phyloP scores from a whole-genome alignment of 2,329 filamentous ascomycete genomes.

The Neopestalotiopsis sp. region DNA sequence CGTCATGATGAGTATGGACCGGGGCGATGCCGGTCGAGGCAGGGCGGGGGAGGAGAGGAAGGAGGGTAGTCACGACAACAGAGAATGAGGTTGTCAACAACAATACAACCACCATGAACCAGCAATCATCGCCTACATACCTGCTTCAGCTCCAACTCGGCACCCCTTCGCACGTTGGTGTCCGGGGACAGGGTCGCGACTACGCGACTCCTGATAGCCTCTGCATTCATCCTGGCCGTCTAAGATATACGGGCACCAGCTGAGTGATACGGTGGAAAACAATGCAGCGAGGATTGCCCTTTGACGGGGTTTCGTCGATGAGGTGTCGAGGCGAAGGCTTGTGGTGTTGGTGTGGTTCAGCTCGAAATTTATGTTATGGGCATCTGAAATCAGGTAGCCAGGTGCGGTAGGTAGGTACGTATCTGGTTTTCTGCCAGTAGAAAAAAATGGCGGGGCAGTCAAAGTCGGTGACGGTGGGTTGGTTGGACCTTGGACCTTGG shows the following conservation, averaged over 20 bases:
- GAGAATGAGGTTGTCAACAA: too few species aligned
- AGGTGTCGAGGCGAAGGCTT: not conserved
- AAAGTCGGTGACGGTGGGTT: slow-evolving; percentile 6
- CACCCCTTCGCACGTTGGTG: slow-evolving; percentile 75
- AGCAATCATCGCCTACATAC: slow-evolving; percentile 53
- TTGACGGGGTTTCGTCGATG: slow-evolving; percentile 18
- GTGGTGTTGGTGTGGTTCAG: slow-evolving; percentile 16
- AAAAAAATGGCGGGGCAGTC: slow-evolving; percentile 18
- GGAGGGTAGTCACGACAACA: slow-evolving; percentile 9
- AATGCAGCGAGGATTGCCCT: slow-evolving; percentile 15
- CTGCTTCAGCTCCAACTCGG: slow-evolving; percentile 82
- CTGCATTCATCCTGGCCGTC: slow-evolving; percentile 69
- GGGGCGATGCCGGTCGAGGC: not conserved
- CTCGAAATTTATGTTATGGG: slow-evolving; percentile 18
- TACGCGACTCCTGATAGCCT: slow-evolving; percentile 77
- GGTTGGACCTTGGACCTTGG: not conserved
- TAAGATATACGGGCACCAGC: slow-evolving; percentile 11
- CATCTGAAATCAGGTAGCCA: slow-evolving; percentile 7
- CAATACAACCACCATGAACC: too few species aligned
- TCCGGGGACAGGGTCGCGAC: slow-evolving; percentile 77
- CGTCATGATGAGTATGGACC: slow-evolving; percentile 8
- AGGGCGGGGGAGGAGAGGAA: not conserved
- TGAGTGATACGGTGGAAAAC: slow-evolving; percentile 9
- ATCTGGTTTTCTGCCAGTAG: slow-evolving; percentile 16
- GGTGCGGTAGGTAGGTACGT: not conserved